These are phyloP conservation scores for Yamadazyma dendronema DNA, from an alignment of 1,139 yeast species.

Conservation along the genomic window DNA sequence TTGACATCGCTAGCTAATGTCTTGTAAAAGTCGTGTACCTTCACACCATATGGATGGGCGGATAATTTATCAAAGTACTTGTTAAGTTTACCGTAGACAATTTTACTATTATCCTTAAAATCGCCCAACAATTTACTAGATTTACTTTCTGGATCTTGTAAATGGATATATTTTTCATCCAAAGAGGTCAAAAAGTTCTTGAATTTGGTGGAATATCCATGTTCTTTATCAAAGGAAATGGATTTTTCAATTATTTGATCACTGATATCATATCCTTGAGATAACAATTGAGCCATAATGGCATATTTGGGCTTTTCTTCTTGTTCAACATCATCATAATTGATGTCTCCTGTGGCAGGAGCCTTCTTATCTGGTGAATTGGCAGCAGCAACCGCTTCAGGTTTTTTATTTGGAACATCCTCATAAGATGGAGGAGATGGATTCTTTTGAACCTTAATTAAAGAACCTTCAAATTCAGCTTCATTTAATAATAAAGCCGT, in stretches of 20 bases:
- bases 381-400: conserved; percentile 2
- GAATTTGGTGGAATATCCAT: conserved; percentile 61
- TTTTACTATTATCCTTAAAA: conserved; percentile 29
- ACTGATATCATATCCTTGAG: conserved; percentile 67
- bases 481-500: conserved; percentile 76
- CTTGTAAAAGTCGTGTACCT: conserved; percentile 36
- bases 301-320: conserved; percentile 79
- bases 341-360: conserved; percentile 28
- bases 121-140: conserved; percentile 15
- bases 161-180: conserved; percentile 61
- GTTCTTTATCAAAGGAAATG: conserved; percentile 59
- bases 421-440: conserved; percentile 10
- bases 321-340: conserved; percentile 58
- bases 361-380: conserved; percentile 20
- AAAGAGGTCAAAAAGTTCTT: conserved; percentile 51
- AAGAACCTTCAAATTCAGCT: conserved; percentile 65
- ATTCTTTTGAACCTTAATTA: conserved; percentile 47
- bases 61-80: conserved; percentile 39
- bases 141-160: conserved; percentile 41
- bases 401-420: conserved; percentile 7
- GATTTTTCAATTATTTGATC: conserved; percentile 63
- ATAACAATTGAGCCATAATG: conserved; percentile 71
- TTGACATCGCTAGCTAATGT: conserved; percentile 54
- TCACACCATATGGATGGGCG: conserved; percentile 34
- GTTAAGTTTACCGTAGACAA: conserved; percentile 24